Evolutionary conservation across 2,329 filamentous ascomycete genomes (phyloP).

Genomic region (Monilinia aucupariae): DNA sequence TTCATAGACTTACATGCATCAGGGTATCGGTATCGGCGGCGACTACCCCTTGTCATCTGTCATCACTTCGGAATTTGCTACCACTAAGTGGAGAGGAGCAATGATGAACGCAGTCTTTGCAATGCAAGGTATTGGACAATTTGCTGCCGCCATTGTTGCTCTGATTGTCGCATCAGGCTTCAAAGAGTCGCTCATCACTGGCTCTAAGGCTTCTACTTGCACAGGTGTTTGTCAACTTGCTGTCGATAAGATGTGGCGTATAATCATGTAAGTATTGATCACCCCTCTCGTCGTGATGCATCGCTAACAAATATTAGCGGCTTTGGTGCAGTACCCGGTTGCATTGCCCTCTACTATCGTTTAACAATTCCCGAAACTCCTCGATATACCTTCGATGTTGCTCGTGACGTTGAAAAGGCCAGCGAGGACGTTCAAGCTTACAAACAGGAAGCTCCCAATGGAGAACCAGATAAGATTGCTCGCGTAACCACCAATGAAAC

Average conservation of each 20-base stretch:
- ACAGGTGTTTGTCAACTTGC: conserved; percentile 58
- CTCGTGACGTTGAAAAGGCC: conserved; percentile 68
- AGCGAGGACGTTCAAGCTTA: conserved; percentile 71
- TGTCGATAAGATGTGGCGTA: conserved; percentile 84
- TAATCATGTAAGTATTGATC: conserved; percentile 48
- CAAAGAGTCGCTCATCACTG: conserved; percentile 54
- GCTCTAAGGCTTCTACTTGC: conserved; percentile 51
- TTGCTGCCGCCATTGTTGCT: conserved; percentile 68
- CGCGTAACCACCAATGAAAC: conserved; percentile 47
- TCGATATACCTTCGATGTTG: conserved; percentile 80
- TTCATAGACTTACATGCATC: conserved; percentile 33
- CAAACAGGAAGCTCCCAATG: conserved; percentile 57
- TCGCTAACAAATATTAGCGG: conserved; percentile 39
- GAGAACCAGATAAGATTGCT: conserved; percentile 42
- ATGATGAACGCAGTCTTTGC: conserved; percentile 86
- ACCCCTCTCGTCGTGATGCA: background rate
- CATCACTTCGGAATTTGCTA: conserved; percentile 83
- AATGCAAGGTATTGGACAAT: conserved; percentile 81
- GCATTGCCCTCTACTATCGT: conserved; percentile 76
- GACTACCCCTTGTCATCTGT: conserved; percentile 79
- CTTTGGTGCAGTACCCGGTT: conserved; percentile 73
- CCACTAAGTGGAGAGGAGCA: conserved; percentile 76
- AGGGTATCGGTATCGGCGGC: conserved; percentile 62
- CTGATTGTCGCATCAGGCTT: conserved; percentile 70
- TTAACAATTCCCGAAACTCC: conserved; percentile 84